Evolutionary conservation across 2,329 filamentous ascomycete genomes (phyloP).

Genomic region (Stagonosporopsis chrysanthemi): DNA sequence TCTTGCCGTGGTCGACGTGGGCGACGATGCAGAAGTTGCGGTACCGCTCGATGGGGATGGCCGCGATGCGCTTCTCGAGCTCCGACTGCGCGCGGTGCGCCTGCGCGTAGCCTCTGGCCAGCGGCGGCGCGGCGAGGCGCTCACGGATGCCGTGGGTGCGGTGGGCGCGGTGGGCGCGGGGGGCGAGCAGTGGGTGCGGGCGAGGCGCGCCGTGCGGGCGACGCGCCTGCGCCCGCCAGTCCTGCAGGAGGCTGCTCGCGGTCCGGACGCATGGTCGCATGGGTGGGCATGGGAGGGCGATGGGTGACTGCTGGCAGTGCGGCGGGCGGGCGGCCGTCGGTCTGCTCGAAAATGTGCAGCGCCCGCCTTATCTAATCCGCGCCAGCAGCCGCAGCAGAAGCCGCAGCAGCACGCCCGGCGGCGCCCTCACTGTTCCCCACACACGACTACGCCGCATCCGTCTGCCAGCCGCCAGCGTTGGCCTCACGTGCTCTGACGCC

Average conservation of each 20-base stretch:
- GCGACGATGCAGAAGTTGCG: constrained; percentile 99
- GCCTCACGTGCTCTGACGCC: constrained; percentile 9
- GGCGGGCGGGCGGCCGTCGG: background rate
- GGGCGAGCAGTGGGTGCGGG: background rate
- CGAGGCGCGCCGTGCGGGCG: constrained; percentile 27
- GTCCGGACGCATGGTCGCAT: constrained; percentile 60
- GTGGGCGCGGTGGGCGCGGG: background rate
- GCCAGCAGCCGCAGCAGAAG: background rate
- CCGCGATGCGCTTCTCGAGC: constrained; percentile 71
- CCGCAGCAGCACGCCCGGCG: background rate
- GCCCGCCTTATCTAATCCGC: constrained; percentile 18
- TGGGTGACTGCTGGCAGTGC: constrained; percentile 5
- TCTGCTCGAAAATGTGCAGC: constrained; percentile 13
- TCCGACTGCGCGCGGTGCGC: constrained; percentile 54
- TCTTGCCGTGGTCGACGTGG: constrained; percentile 98
- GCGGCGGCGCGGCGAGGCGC: constrained; percentile 21
- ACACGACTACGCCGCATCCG: constrained; percentile 19
- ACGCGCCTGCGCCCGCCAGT: constrained; percentile 42
- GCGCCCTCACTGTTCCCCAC: constrained; percentile 14
- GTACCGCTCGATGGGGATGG: constrained; percentile 78
- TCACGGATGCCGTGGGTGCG: constrained; percentile 41
- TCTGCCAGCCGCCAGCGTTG: constrained; percentile 5
- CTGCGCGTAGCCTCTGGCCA: constrained; percentile 43
- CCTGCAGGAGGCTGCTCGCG: constrained; percentile 52
- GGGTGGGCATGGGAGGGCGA: constrained; percentile 44